These are phyloP conservation scores for Colletotrichum sp. DNA, from an alignment of 2,329 filamentous ascomycete species.

Conservation along the genomic window DNA sequence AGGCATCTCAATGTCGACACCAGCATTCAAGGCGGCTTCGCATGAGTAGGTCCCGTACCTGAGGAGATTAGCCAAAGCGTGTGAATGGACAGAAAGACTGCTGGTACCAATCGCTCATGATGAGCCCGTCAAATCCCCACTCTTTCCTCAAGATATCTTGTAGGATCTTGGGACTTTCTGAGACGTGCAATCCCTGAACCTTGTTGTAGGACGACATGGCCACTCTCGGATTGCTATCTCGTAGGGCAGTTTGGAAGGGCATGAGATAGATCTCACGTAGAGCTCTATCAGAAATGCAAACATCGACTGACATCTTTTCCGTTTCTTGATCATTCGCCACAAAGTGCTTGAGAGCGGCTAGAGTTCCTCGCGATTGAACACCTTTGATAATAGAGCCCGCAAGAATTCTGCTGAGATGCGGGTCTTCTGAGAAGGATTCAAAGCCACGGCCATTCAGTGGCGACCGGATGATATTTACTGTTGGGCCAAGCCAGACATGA, in stretches of 20 bases:
- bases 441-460: conserved; percentile 65
- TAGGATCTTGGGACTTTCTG: conserved; percentile 55
- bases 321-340: conserved; percentile 67
- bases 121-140: conserved; percentile 60
- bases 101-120: conserved; percentile 58
- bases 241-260: conserved; percentile 60
- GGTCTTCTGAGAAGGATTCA: conserved; percentile 63
- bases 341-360: conserved; percentile 64
- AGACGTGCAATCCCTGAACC: conserved; percentile 60
- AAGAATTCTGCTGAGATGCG: conserved; percentile 58
- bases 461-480: conserved; percentile 65
- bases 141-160: conserved; percentile 56
- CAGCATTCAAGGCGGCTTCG: conserved; percentile 52
- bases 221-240: conserved; percentile 55
- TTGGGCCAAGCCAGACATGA: conserved; percentile 63
- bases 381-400: conserved; percentile 58
- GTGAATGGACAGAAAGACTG: neutral
- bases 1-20: conserved; percentile 66
- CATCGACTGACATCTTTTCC: conserved; percentile 59
- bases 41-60: conserved; percentile 62
- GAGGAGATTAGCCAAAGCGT: neutral
- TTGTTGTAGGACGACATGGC: conserved; percentile 67
- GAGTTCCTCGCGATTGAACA: conserved; percentile 59
- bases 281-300: conserved; percentile 58
- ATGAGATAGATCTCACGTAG: conserved; percentile 63